Evolutionary conservation across 805 yeast genomes (phyloP), one percentile per base, ranked within the genome.

Genomic region (Wickerhamiella alocasiicola): DNA sequence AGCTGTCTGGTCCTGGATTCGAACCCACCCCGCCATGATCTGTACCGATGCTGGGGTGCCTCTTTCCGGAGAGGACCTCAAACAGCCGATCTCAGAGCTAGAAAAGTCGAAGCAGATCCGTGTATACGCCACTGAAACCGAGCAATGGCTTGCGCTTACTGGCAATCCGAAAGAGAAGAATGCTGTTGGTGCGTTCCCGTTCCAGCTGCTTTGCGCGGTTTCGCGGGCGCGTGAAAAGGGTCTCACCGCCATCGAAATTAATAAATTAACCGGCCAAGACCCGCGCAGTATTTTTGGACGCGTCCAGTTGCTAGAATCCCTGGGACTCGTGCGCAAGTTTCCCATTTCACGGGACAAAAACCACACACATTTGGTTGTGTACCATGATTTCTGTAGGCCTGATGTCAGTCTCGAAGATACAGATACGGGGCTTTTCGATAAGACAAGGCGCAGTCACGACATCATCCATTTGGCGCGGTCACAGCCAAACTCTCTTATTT

Each of bases 161-260:
- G 64, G 64, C 2, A 31, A 42, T 9, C 55, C 58, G 0, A 51
- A 50, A 20, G 51, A 48, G 11, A 58, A 50, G 6, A 55, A 51
- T 33, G 42, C 54, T 27, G 43, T 60, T n/a, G 66, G 66, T 3
- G 40, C 48, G 3, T 49, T 49, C 42, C 62, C 69, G 27, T 67
- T 65, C 46, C 61, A 59, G 27, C 46, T 65, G 17, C 54, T 65
- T 5, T 52, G 61, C 31, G 56, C 54, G 12, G 55, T 63, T 7
- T 54, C 66, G 55, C 52, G 71, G 60, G 43, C 56, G 43, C 52
- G 73, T 46, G 51, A 54, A 41, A 44, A 48, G 7, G 69, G 70
- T 5, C 36, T 61, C 2, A 55, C 64, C 1, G 54, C 54, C 6
- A 52, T 61, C 7, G 65, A 63, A 12, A 51, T 57, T n/a, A 52